Evolutionary conservation across 345 rosid genomes (phyloP), one percentile per base, ranked within the genome.

Genomic region (Xanthoceras sorbifolium): DNA sequence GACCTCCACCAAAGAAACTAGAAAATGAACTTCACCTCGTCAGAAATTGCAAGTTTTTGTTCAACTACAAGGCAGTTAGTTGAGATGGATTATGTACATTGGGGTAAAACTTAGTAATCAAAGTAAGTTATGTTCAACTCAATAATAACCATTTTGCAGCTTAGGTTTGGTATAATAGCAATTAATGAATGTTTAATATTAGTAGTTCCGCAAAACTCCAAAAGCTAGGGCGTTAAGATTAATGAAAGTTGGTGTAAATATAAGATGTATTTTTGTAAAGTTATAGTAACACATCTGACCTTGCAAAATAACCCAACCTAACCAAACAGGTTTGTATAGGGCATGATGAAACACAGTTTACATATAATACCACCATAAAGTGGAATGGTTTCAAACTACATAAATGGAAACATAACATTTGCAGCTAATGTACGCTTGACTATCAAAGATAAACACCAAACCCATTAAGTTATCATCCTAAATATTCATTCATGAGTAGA

Each of bases 1-100:
- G 76, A 70, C 97, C 97, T 63, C 98, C 94, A 29, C 97, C 97
- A 85, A 97, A 94, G 82, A 97, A 86, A 69, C 98, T 97, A 71
- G 25, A 66, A 74, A 64, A 11, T 79, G 12, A 44, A 42, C 60
- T 25, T 68, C 48, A 38, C 9, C 23, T 42, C 7, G 34, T 76
- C 68, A 76, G 74, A 42, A 76, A 60, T 44, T 18, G 4, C 12
- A 29, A 38, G 28, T 6, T 11, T 14, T 62, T 62, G 4, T 22
- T 57, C n/a, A 57, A 22, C 11, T 10, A 25, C 38, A 15, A 46
- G 14, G 28, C 22, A 23, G 23, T 64, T 68, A 17, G 23, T 46
- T 25, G 44, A 20, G 61, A 50, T 15, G 18, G 57, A 29, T 48
- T 25, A 31, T 28, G 59, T 48, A 48, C 28, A 6, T 48, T 29